Evolutionary conservation across 257 asterid genomes (phyloP).

Genomic region (Solanum neorickii): DNA sequence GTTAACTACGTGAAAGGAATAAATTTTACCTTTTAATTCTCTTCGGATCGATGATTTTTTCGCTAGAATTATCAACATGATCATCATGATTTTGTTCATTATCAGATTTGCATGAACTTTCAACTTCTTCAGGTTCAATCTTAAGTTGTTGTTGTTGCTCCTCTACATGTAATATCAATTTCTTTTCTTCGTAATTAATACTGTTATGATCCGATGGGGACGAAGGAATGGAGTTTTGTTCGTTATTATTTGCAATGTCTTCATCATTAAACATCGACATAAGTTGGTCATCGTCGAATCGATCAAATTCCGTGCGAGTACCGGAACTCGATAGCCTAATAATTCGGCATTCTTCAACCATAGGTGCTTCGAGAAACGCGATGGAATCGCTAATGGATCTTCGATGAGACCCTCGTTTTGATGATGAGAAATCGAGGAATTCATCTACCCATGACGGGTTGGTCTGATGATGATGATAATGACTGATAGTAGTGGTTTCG

Average conservation of each 20-base stretch:
- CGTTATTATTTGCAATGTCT: conserved; percentile 14
- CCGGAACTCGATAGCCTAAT: conserved; percentile 21
- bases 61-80: conserved; percentile 13
- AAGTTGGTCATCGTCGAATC: conserved; percentile 79
- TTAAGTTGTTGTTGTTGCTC: conserved; percentile 17
- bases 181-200: conserved; percentile 34
- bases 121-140: conserved; percentile 66
- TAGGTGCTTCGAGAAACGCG: conserved; percentile 60
- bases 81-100: conserved; percentile 8
- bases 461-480: not conserved
- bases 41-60: conserved; percentile 66
- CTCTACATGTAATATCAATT: not conserved
- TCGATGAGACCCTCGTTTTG: conserved; percentile 61
- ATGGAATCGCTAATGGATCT: conserved; percentile 74
- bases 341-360: conserved; percentile 52
- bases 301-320: conserved; percentile 31
- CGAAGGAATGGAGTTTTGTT: conserved; percentile 55
- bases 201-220: conserved; percentile 78
- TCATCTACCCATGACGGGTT: conserved; percentile 64
- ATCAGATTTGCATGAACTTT: conserved; percentile 50
- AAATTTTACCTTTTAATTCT: conserved; percentile 61
- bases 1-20: not conserved
- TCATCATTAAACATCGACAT: conserved; percentile 69
- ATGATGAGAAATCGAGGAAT: conserved; percentile 69
- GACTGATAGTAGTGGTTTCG: not conserved